Evolutionary conservation across 2,329 filamentous ascomycete genomes (phyloP).

Genomic region (Alternaria rosae): DNA sequence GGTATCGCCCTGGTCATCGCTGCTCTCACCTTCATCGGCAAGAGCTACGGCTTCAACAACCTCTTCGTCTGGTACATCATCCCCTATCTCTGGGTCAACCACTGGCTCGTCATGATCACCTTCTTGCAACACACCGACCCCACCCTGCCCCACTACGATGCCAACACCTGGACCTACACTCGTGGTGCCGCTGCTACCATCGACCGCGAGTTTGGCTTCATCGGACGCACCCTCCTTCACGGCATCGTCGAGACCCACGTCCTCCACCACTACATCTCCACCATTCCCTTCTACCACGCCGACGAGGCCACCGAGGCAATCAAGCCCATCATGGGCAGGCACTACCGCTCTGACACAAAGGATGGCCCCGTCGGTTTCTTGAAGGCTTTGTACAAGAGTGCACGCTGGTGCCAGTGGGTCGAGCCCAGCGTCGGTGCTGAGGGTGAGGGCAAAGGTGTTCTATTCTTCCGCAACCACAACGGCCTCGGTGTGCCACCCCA

Average conservation of each 20-base stretch:
- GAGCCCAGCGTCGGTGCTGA: slow-evolving; percentile 84
- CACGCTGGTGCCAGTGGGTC: slow-evolving; percentile 95
- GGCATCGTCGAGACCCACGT: slow-evolving; percentile 98
- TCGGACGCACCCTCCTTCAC: slow-evolving; percentile 88
- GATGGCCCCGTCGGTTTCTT: slow-evolving; percentile 83
- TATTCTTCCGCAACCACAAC: slow-evolving; percentile 97
- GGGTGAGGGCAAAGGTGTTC: slow-evolving; percentile 81
- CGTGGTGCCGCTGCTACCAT: slow-evolving; percentile 95
- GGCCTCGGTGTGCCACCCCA: slow-evolving; percentile 70
- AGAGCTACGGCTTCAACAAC: slow-evolving; percentile 83
- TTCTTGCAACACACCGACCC: slow-evolving; percentile 98
- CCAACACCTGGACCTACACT: slow-evolving; percentile 87
- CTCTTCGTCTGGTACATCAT: slow-evolving; percentile 93
- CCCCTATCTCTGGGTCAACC: slow-evolving; percentile 97
- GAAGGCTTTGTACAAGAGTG: slow-evolving; percentile 78
- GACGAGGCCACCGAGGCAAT: slow-evolving; percentile 95
- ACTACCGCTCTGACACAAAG: slow-evolving; percentile 85
- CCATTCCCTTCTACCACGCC: slow-evolving; percentile 95
- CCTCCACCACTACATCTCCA: slow-evolving; percentile 95
- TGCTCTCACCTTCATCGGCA: slow-evolving; percentile 72
- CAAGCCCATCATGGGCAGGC: slow-evolving; percentile 90
- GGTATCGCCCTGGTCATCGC: slow-evolving; percentile 69
- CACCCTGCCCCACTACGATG: slow-evolving; percentile 88
- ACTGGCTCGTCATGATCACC: slow-evolving; percentile 98
- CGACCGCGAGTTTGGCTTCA: slow-evolving; percentile 95